Base-by-base conservation (phyloP, 257 asterid species). In the Solanum rostratum region DNA sequence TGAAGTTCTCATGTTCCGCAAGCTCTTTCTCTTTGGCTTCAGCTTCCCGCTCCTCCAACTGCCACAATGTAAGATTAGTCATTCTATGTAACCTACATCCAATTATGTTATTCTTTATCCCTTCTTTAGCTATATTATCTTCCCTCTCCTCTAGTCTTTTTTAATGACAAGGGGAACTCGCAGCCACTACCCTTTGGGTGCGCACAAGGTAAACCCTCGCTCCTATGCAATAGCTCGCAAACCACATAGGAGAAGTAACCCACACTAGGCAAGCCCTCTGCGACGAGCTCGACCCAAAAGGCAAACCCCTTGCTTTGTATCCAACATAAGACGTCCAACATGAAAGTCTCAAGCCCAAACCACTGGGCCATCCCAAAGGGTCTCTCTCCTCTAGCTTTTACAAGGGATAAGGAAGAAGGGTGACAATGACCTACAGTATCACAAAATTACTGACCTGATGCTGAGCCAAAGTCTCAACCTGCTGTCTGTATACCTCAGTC, bases 21-120 rank as follows among this genome's bases (percentile, higher is more conserved):
- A 94, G 96, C 80, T 94, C 99, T 89, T 91, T 95, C 90, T 93
- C 97, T 86, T 85, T 92, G 80, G 99, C 99, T 93, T 93, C 97
- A 85, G 92, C 89, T 89, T 93, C 97, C 90, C 89, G 76, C 84
- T 97, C 98, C 87, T 97, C 97, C 93, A 95, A 86, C 99, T 97
- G 87, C 62, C 54, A 88, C 86, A 88, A 37, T 85, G 78, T 24
- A 54, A 83, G 74, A 74, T 71, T 43, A 82, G 45, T 74, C 45
- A 70, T 73, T 84, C 53, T 86, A 74, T 7, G 43, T 43, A 19
- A 86, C 27, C 70, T 24, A 14, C 37, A 59, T 30, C 55, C 53
- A 20, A 37, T 37, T 43, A n/a, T 73, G 55, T 45, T 73, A 73
- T 73, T 20, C 80, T 73, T 71, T 43, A 43, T 45, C 37, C 55